These are phyloP conservation scores for Eragrostis nindensis DNA, from an alignment of 176 grass and related monocot species.

Conservation along the genomic window DNA sequence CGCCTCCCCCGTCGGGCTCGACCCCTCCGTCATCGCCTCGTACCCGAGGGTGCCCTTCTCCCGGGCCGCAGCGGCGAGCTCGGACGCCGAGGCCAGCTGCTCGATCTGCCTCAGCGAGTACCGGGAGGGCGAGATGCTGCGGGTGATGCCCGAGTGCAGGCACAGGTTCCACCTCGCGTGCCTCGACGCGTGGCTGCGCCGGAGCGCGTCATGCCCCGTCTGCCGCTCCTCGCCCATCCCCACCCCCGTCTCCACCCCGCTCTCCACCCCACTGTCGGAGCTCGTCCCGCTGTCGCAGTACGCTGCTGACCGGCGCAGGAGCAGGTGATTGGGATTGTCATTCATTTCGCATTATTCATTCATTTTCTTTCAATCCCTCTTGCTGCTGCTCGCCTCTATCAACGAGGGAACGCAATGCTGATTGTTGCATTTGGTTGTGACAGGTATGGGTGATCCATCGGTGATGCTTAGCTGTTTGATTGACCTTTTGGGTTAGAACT, in stretches of 20 bases:
- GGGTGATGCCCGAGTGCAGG: constrained; percentile 86
- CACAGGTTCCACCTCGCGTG: constrained; percentile 95
- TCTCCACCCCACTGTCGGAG: constrained; percentile 84
- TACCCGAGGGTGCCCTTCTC: constrained; percentile 85
- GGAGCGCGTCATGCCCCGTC: constrained; percentile 85
- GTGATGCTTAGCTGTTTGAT: constrained; percentile 10
- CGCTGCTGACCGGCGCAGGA: constrained; percentile 75
- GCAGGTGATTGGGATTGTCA: constrained; percentile 47
- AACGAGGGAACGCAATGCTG: background rate
- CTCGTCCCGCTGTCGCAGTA: constrained; percentile 84
- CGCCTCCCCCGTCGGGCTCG: constrained; percentile 66
- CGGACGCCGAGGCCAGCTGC: constrained; percentile 55
- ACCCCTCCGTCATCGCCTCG: constrained; percentile 66
- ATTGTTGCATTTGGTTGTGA: background rate
- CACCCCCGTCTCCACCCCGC: constrained; percentile 69
- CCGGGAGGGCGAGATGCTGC: constrained; percentile 86
- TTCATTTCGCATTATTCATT: background rate
- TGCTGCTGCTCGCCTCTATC: background rate
- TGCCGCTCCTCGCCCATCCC: constrained; percentile 90
- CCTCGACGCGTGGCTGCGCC: constrained; percentile 88
- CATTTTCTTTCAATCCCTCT: background rate
- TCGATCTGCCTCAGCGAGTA: constrained; percentile 95
- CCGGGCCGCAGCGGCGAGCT: constrained; percentile 45
- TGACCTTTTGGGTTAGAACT: constrained; percentile 11
- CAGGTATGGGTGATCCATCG: constrained; percentile 18